Evolutionary conservation across 2,329 filamentous ascomycete species (phyloP).

Genomic region (Pestalotiopsis sp.): DNA sequence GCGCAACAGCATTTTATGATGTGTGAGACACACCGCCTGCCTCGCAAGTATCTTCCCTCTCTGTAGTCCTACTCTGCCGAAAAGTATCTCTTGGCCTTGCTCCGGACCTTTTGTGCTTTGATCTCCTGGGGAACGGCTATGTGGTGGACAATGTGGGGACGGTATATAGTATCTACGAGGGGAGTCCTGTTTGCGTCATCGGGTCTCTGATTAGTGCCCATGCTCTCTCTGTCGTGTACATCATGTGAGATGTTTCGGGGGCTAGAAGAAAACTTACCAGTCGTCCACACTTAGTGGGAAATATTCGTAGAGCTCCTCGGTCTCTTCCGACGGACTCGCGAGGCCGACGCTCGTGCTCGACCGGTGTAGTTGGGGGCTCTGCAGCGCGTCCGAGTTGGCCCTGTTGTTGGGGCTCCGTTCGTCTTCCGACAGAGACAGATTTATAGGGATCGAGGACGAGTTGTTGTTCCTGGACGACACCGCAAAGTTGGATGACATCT

Average conservation of each 20-base stretch:
- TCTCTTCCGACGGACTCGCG: constrained; percentile 70
- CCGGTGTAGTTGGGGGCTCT: constrained; percentile 45
- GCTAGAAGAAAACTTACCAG: constrained; percentile 51
- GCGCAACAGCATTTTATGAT: background rate
- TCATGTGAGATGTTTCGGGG: background rate
- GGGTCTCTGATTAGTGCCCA: background rate
- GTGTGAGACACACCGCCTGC: background rate
- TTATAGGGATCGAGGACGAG: constrained; percentile 40
- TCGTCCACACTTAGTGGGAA: constrained; percentile 90
- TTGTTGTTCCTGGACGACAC: constrained; percentile 24
- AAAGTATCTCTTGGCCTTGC: constrained; percentile 72
- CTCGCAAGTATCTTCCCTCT: background rate
- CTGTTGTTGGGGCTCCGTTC: constrained; percentile 56
- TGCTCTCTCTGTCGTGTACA: background rate
- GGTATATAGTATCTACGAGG: constrained; percentile 30
- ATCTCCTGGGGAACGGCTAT: constrained; percentile 69
- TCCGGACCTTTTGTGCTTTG: constrained; percentile 66
- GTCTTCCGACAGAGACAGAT: constrained; percentile 59
- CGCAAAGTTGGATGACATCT: constrained; percentile 18
- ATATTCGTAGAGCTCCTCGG: constrained; percentile 89
- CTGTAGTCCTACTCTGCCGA: constrained; percentile 54
- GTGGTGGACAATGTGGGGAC: constrained; percentile 89
- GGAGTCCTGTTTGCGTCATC: constrained; percentile 20
- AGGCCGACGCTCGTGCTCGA: constrained; percentile 35
- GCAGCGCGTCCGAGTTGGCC: constrained; percentile 45